Base-by-base conservation (phyloP, 2,329 filamentous ascomycete genomes). In the Neofusicoccum laricinum region DNA sequence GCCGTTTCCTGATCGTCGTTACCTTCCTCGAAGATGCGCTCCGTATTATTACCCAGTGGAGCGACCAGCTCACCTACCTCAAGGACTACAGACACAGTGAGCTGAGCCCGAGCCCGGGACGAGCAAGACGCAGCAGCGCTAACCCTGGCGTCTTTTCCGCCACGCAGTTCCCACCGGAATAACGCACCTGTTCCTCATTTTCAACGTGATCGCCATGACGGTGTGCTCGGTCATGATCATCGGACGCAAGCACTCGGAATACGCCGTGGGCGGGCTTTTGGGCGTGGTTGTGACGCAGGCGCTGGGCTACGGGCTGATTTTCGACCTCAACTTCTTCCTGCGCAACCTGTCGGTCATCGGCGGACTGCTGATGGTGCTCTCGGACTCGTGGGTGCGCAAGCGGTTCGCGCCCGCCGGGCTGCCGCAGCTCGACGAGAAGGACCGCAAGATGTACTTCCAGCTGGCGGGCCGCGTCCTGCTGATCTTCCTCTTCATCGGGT, bases 381-480 rank as follows among this genome's bases (percentile, higher is more conserved):
- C 93, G 45, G 95, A 99, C 81, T 96, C 92, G 65, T 98, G 94
- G 93, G 93, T 97, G 68, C 90, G 93, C 81, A 98, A 98, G 88
- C 91, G 89, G 78, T 96, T 97, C 82, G 94, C 93, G 2, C 97
- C 97, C 67, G 95, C 95, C 53, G 95, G 95, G 53, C 86, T 99
- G 61, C 95, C 95, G 55, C 88, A 92, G 78, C 86, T 99, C 61
- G 95, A 98, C 76, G 95, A 99, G 85, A 98, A 98, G 88, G 95
- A 99, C 79, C 91, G 93, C 81, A 99, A 98, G 86, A 98, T 98
- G 94, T 99, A 99, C 85, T 96, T 99, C 82, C 95, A 98, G 86
- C 89, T 99, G 67, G 95, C 95, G 69, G 95, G 95, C 40, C 90
- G 95, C 71, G 92, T 99, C 40, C 85, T 99, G 69, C 85, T 99